Conservation (phyloP, 2,329 filamentous ascomycete species). For the Zelopaecilomyces penicillatus region DNA sequence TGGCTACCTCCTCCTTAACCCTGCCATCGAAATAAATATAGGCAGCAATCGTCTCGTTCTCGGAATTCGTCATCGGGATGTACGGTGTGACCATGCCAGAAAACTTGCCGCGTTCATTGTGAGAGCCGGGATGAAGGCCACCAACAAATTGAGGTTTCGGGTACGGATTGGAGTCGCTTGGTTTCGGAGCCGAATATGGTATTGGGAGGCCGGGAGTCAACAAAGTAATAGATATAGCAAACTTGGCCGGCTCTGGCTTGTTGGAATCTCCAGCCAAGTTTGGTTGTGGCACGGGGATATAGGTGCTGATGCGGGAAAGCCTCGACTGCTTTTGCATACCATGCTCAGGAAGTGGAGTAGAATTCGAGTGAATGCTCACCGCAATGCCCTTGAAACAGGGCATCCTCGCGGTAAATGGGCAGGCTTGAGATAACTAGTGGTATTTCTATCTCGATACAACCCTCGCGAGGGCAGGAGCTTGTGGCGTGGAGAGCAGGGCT, state of each 20-base stretch:
- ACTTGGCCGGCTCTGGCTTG: slow-evolving; percentile 87
- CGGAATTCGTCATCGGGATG: slow-evolving; percentile 81
- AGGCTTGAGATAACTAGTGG: background rate
- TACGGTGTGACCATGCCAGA: slow-evolving; percentile 67
- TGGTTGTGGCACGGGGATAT: slow-evolving; percentile 89
- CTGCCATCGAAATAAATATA: slow-evolving; percentile 99
- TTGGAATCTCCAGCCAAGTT: slow-evolving; percentile 55
- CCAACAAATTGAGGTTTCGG: slow-evolving; percentile 78
- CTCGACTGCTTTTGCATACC: slow-evolving; percentile 91
- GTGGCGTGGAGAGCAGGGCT: slow-evolving; percentile 6
- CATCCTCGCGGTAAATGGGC: slow-evolving; percentile 40
- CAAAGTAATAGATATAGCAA: slow-evolving; percentile 95
- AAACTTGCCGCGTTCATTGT: slow-evolving; percentile 37
- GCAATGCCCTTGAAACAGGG: slow-evolving; percentile 99
- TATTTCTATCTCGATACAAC: background rate
- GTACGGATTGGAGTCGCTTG: slow-evolving; percentile 65
- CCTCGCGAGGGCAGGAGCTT: slow-evolving; percentile 1
- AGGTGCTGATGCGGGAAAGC: slow-evolving; percentile 86
- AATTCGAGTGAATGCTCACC: slow-evolving; percentile 84
- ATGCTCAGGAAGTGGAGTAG: slow-evolving; percentile 78
- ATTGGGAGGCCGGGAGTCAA: slow-evolving; percentile 82
- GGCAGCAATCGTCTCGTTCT: slow-evolving; percentile 94
- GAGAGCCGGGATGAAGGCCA: slow-evolving; percentile 48
- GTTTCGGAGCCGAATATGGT: slow-evolving; percentile 83
- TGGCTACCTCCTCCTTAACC: slow-evolving; percentile 93